Base-by-base conservation (phyloP, 176 grass and related monocot genomes). In the Chrysopogon serrulatus region DNA sequence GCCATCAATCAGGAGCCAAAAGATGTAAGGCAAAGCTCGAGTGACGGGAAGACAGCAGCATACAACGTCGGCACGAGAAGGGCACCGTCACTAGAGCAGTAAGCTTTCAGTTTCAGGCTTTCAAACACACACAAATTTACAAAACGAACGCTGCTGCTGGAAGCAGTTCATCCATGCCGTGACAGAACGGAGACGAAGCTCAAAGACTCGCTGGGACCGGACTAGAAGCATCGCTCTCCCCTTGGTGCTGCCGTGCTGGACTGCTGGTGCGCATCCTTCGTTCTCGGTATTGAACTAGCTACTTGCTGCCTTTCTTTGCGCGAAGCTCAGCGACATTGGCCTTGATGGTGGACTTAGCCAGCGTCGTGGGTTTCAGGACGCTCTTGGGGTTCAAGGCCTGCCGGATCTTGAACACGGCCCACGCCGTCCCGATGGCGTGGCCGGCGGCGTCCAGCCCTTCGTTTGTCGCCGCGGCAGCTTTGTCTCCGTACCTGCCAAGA, bases 401-500 rank as follows among this genome's bases (percentile, higher is more conserved):
- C 82, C 92, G 82, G 63, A 97, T 91, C 91, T 94, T 94, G 86
- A 94, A 92, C 81, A 97, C 86, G 0, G 92, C 53, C 92, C 95
- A 97, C 0, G 92, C 92, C 0, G 90, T 84, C 8, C 92, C 84
- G 9, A 94, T 73, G 8, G 92, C 95, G 21, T 94, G 95, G 8
- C 95, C 95, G 2, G 92, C 90, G 0, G 90, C 95, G 30, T 89
- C 92, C 3, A 97, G 48, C 39, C 92, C 92, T 89, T 94, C 88
- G 33, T 78, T 92, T 16, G 92, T 90, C 0, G 90, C 92, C 0
- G 77, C 73, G 2, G 86, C 95, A 31, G 88, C 94, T 84, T 97
- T 87, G 37, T 97, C 94, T 23, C 95, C 95, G 8, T 97, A 97
- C 73, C 95, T 92, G 83, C 66, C 66, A 70, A 49, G 60, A 27